phyloP scores from a whole-genome alignment of 2,329 filamentous ascomycete genomes.

The Calonectria fujianensis region DNA sequence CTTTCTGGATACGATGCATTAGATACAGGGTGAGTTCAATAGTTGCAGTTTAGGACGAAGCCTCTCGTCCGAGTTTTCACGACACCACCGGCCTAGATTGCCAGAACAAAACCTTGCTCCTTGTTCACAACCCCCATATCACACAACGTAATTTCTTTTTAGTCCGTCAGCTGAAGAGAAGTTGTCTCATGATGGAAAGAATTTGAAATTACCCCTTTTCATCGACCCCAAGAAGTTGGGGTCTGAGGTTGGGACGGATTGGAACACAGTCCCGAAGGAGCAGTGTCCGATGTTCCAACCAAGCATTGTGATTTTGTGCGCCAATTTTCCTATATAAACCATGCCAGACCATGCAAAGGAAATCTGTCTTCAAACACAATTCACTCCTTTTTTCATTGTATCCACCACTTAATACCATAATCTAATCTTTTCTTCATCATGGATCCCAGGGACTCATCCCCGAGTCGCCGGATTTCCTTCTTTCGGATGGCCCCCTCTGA shows the following conservation, averaged over 20 bases:
- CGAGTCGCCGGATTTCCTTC: background rate
- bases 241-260: background rate
- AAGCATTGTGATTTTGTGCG: background rate
- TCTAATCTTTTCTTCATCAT: background rate
- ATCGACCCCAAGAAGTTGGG: too few species aligned
- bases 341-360: too few species aligned
- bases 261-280: background rate
- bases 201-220: slow-evolving; percentile 17
- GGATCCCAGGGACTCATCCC: background rate
- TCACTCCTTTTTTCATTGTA: background rate
- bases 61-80: slow-evolving; percentile 15
- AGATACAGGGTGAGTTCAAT: background rate
- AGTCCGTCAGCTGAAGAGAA: background rate
- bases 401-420: background rate
- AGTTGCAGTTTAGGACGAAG: background rate
- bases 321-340: slow-evolving; percentile 1
- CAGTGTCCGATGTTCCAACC: background rate
- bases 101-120: background rate
- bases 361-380: background rate
- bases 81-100: background rate
- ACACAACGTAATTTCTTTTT: slow-evolving; percentile 9
- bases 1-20: background rate
- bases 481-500: background rate
- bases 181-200: background rate
- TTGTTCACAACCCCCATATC: background rate